phyloP scores from a whole-genome alignment of 768 basidiomycete genomes.

The Jaapia argillacea region DNA sequence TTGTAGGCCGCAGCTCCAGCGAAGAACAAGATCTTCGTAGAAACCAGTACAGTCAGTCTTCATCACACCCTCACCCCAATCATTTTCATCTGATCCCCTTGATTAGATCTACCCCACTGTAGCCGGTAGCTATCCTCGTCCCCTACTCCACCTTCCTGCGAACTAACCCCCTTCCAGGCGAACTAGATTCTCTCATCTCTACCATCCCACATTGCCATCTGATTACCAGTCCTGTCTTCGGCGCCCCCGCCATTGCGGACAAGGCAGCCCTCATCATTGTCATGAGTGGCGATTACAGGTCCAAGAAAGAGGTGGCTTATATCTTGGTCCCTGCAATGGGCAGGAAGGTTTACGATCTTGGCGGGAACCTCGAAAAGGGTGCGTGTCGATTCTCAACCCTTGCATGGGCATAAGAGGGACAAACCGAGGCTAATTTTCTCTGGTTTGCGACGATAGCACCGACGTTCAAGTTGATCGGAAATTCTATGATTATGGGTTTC shows the following conservation, averaged over 20 bases:
- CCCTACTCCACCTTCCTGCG: no score
- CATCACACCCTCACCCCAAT: no score
- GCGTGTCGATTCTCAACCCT: conserved; percentile 2
- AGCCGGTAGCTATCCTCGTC: conserved; percentile 26
- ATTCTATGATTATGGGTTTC: conserved; percentile 65
- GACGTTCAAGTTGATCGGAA: conserved; percentile 72
- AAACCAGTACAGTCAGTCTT: conserved; percentile 72
- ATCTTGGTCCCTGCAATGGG: conserved; percentile 75
- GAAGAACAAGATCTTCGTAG: conserved; percentile 68
- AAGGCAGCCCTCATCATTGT: conserved; percentile 57
- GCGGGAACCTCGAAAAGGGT: conserved; percentile 82
- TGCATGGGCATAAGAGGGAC: no score
- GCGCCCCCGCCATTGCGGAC: conserved; percentile 57
- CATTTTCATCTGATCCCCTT: no score
- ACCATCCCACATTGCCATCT: conserved; percentile 48
- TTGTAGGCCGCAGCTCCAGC: no score
- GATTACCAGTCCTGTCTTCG: conserved; percentile 73
- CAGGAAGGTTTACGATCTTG: conserved; percentile 70
- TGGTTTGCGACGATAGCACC: no score
- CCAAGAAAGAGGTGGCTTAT: conserved; percentile 73
- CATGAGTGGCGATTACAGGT: conserved; percentile 74
- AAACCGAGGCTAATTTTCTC: conserved; percentile 1
- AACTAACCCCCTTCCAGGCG: conserved; percentile 26
- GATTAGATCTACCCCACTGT: no score
- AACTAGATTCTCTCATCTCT: conserved; percentile 62